phyloP scores from a whole-genome alignment of 805 yeast genomes.

The Cyberlindnera petersonii region DNA sequence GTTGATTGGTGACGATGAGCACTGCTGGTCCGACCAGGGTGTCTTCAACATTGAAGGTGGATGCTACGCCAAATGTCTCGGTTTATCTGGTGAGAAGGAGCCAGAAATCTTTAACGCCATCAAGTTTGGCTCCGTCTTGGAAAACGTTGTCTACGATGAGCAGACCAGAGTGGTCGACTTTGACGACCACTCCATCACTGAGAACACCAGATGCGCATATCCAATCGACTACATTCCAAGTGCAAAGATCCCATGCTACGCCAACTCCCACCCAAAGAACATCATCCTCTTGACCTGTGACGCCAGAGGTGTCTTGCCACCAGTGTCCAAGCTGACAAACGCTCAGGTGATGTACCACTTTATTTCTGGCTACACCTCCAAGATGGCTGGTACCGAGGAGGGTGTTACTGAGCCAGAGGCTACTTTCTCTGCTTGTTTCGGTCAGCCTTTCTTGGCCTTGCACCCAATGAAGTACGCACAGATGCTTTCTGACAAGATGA shows the following conservation, averaged over 20 bases:
- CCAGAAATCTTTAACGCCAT: conserved; percentile 97
- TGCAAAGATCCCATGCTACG: conserved; percentile 92
- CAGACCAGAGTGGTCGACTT: conserved; percentile 80
- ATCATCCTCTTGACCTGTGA: conserved; percentile 92
- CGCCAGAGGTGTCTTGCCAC: conserved; percentile 97
- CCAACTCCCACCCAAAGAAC: conserved; percentile 88
- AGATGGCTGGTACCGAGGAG: conserved; percentile 99
- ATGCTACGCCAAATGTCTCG: conserved; percentile 96
- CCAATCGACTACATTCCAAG: conserved; percentile 96
- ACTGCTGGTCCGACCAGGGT: conserved; percentile 98
- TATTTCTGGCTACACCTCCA: conserved; percentile 96
- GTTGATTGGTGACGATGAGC: conserved; percentile 98
- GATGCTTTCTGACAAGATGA: conserved; percentile 91
- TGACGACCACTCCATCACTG: conserved; percentile 77
- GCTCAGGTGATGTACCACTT: conserved; percentile 99
- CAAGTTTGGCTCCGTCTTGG: conserved; percentile 90
- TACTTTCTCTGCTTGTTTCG: conserved; percentile 97
- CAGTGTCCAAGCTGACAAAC: conserved; percentile 88
- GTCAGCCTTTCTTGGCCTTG: conserved; percentile 96
- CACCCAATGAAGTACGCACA: conserved; percentile 98
- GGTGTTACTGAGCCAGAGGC: conserved; percentile 99
- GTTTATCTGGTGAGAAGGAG: conserved; percentile 84
- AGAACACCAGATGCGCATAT: conserved; percentile 97
- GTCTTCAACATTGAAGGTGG: conserved; percentile 99
- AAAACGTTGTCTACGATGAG: conserved; percentile 86